phyloP scores from a whole-genome alignment of 2,329 filamentous ascomycete genomes.

The Aspergillus alliaceus region DNA sequence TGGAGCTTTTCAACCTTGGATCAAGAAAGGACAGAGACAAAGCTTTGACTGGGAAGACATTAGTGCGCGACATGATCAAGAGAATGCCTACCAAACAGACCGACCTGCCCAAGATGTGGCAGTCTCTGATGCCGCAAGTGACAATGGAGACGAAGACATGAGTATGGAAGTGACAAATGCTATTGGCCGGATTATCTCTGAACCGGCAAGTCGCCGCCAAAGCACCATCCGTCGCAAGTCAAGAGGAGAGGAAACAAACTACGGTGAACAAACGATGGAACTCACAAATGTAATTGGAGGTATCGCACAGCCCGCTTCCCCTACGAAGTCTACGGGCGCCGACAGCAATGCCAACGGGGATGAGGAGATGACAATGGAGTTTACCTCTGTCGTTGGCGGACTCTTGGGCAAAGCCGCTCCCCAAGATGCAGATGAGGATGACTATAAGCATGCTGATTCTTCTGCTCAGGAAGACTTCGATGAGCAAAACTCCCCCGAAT shows the following conservation, averaged over 20 bases:
- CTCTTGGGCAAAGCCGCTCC: constrained; percentile 32
- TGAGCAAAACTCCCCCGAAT: constrained; percentile 22
- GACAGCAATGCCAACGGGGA: constrained; percentile 38
- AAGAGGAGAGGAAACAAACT: constrained; percentile 44
- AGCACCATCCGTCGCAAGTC: constrained; percentile 45
- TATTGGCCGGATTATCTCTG: constrained; percentile 73
- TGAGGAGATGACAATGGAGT: constrained; percentile 51
- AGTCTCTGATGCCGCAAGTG: constrained; percentile 29
- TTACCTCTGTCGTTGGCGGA: constrained; percentile 47
- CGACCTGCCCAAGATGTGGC: constrained; percentile 5
- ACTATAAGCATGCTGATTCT: constrained; percentile 8
- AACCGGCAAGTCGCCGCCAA: constrained; percentile 32
- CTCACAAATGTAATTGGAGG: constrained; percentile 47
- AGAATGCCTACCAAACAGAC: constrained; percentile 43
- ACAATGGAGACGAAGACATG: constrained; percentile 65
- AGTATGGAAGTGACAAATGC: constrained; percentile 93
- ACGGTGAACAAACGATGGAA: constrained; percentile 50
- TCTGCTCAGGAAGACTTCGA: constrained; percentile 19
- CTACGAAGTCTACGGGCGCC: constrained; percentile 26
- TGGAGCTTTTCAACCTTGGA: constrained; percentile 51
- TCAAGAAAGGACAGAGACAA: constrained; percentile 43
- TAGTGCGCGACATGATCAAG: constrained; percentile 45
- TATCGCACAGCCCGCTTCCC: constrained; percentile 30
- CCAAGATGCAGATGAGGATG: constrained; percentile 13
- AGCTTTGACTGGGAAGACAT: constrained; percentile 45